phyloP scores from a whole-genome alignment of 257 asterid species.

The Voacanga thouarsii region DNA sequence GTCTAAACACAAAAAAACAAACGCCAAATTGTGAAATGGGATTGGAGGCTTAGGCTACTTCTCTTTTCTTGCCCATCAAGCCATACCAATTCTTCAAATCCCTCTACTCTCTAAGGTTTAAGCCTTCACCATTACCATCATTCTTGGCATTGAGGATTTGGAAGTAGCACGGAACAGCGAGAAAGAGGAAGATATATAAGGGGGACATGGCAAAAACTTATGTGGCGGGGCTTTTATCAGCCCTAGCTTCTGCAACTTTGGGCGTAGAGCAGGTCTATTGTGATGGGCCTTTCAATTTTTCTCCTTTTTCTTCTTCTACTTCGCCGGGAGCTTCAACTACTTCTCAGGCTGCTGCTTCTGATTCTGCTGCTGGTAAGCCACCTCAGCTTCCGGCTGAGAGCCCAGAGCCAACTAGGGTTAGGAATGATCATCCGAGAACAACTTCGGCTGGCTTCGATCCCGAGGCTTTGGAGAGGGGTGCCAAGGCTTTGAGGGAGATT shows the following conservation, averaged over 20 bases:
- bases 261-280: constrained; percentile 47
- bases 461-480: constrained; percentile 80
- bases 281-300: constrained; percentile 53
- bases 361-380: constrained; percentile 34
- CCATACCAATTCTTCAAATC: neutral
- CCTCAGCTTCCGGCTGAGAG: constrained; percentile 21
- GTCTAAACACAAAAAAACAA: neutral
- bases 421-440: constrained; percentile 76
- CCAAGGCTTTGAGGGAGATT: constrained; percentile 47
- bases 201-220: constrained; percentile 39
- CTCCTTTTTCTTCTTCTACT: constrained; percentile 46
- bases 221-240: constrained; percentile 62
- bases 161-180: neutral
- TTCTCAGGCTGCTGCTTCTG: constrained; percentile 26
- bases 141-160: neutral
- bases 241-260: constrained; percentile 55
- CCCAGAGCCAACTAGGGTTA: constrained; percentile 42
- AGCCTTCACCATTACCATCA: neutral
- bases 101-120: neutral
- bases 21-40: neutral
- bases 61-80: constrained; percentile 17
- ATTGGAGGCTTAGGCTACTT: neutral
- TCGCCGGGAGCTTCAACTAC: constrained; percentile 26
- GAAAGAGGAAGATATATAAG: neutral
- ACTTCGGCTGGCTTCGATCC: constrained; percentile 91